A percentile compares a stretch with the other conserved stretches of the same genome.
Evolutionary conservation across 768 basidiomycete genomes (phyloP).

Genomic region (Cystobasidiopsis lactophilus): DNA sequence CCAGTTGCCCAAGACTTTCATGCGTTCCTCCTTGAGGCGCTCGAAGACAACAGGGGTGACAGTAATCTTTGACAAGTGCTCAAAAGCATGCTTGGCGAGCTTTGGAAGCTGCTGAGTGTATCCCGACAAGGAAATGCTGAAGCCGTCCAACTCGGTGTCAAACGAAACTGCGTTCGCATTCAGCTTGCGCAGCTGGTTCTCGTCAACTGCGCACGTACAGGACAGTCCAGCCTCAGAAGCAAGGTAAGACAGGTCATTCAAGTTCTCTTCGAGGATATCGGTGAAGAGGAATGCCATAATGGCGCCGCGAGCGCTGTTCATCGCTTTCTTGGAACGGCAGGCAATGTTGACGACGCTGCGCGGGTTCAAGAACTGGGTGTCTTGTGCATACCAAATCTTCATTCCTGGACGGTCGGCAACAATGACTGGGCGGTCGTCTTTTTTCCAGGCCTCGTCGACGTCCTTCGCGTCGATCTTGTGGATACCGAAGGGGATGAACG

Average conservation of each 20-base stretch:
- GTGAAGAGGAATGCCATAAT: conserved; percentile 50
- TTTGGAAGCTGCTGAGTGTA: conserved; percentile 74
- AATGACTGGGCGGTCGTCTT: conserved; percentile 48
- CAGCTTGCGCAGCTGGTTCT: too few species aligned
- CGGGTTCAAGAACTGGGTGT: conserved; percentile 20
- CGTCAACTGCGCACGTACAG: conserved; percentile 42
- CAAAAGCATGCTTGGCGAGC: conserved; percentile 46
- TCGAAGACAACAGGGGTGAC: conserved; percentile 48
- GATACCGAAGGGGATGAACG: conserved; percentile 70
- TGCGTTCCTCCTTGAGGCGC: conserved; percentile 63
- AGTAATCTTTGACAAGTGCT: conserved; percentile 40
- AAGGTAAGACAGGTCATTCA: conserved; percentile 74
- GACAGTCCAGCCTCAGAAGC: conserved; percentile 70
- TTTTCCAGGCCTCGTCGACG: conserved; percentile 26
- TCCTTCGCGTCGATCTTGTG: conserved; percentile 45
- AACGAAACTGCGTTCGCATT: too few species aligned
- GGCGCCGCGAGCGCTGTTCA: conserved; percentile 36
- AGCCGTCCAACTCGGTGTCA: conserved; percentile 33
- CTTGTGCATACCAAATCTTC: conserved; percentile 21
- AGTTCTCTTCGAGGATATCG: conserved; percentile 64
- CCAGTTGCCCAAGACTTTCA: conserved; percentile 8
- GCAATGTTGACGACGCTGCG: too few species aligned
- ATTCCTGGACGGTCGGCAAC: conserved; percentile 90
- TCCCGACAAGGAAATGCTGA: conserved; percentile 46
- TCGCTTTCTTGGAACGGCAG: conserved; percentile 3